A percentile compares a stretch with the other conserved stretches of the same genome.
These are phyloP conservation scores for button mushroom (Agaricus bisporus) DNA, from an alignment of 768 basidiomycete species.

Conservation along the genomic window DNA sequence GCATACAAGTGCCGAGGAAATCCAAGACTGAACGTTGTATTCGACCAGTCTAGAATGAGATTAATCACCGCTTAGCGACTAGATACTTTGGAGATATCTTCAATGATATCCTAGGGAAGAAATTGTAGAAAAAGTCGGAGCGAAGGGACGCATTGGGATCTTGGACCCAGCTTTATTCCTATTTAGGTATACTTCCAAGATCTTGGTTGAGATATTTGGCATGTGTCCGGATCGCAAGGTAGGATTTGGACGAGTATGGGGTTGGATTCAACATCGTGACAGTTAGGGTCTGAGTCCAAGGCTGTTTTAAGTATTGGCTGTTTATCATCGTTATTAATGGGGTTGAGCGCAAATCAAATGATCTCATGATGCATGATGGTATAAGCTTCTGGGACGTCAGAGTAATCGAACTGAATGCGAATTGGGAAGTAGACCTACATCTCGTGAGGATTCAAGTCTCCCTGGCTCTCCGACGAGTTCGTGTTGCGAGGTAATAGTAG, in stretches of 20 bases:
- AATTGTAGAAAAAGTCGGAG: too few species aligned
- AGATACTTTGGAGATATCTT: too few species aligned
- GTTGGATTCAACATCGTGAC: too few species aligned
- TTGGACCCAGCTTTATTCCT: too few species aligned
- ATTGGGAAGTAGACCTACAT: neutral
- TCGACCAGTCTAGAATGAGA: too few species aligned
- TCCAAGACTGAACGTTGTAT: too few species aligned
- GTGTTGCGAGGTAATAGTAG: neutral
- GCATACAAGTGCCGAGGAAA: too few species aligned
- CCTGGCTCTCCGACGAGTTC: neutral
- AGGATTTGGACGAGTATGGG: neutral
- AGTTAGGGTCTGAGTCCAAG: too few species aligned
- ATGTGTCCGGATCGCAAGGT: constrained; percentile 5
- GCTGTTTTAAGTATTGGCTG: too few species aligned
- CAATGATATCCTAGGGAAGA: too few species aligned
- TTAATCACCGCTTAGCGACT: too few species aligned
- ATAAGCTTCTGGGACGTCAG: neutral
- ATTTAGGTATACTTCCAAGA: neutral
- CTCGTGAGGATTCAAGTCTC: too few species aligned
- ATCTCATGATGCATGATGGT: neutral
- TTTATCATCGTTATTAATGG: neutral
- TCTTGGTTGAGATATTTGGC: neutral
- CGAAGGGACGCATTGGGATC: neutral
- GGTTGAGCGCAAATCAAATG: neutral
- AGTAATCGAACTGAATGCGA: neutral